Percentiles rank a stretch among this genome's conserved stretches.
phyloP scores from a whole-genome alignment of 2,329 filamentous ascomycete species.

The Magnaporthiopsis rhizophila region DNA sequence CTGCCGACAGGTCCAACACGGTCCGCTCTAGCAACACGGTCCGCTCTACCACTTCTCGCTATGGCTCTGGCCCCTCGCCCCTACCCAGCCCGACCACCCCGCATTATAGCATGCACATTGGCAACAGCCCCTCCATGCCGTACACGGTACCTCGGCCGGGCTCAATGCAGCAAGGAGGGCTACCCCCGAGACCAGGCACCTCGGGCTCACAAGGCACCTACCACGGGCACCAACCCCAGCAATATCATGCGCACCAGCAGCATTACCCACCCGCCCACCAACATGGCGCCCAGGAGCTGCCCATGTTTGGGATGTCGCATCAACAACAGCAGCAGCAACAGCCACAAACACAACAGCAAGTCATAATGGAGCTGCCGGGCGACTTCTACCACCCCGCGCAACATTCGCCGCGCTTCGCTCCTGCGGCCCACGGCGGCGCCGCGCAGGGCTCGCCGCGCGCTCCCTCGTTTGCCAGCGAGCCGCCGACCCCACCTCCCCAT shows the following conservation, averaged over 20 bases:
- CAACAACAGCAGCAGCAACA: conserved; percentile 11
- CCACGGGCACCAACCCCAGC: conserved; percentile 9
- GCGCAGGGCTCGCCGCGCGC: conserved; percentile 11
- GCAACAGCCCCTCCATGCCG: conserved; percentile 21
- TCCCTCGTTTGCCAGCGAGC: conserved; percentile 8
- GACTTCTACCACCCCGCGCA: conserved; percentile 37
- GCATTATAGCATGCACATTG: conserved; percentile 12
- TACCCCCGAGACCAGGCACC: conserved; percentile 21
- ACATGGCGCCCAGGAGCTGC: conserved; percentile 8
- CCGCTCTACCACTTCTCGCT: conserved; percentile 9
- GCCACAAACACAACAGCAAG: conserved; percentile 26
- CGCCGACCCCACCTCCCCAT: conserved; percentile 15
- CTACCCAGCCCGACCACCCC: conserved; percentile 18
- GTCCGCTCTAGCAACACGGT: too few relatives aligned
- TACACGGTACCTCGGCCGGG: conserved; percentile 34
- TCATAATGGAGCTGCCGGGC: conserved; percentile 36
- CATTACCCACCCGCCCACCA: conserved; percentile 1
- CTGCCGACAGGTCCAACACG: conserved; percentile 37
- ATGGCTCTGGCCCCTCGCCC: conserved; percentile 19
- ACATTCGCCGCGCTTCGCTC: conserved; percentile 19
- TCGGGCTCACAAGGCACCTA: conserved; percentile 19
- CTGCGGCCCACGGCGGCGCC: conserved; percentile 17
- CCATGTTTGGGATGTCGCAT: conserved; percentile 10
- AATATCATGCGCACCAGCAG: neutral
- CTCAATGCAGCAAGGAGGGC: conserved; percentile 23